phyloP scores from a whole-genome alignment of 2,329 filamentous ascomycete genomes.

The Epichloe sylvatica region DNA sequence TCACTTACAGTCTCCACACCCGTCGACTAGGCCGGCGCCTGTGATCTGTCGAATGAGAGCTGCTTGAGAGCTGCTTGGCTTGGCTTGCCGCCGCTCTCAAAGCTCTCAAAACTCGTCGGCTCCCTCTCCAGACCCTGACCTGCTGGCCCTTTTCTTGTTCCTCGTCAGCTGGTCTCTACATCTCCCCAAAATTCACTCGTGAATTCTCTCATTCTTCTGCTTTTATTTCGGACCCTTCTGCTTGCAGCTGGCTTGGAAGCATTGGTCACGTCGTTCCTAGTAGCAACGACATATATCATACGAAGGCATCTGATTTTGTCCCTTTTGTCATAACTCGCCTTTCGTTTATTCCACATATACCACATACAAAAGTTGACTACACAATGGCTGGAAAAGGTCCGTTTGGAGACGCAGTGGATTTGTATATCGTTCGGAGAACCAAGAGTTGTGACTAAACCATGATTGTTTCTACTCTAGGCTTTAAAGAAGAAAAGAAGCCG shows the following conservation, averaged over 20 bases:
- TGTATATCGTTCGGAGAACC: neutral
- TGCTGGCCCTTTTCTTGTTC: slow-evolving; percentile 22
- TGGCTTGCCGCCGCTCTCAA: slow-evolving; percentile 27
- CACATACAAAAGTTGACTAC: slow-evolving; percentile 4
- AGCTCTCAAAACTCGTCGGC: slow-evolving; percentile 39
- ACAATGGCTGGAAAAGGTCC: slow-evolving; percentile 29
- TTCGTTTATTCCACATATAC: slow-evolving; percentile 6
- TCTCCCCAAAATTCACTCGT: slow-evolving; percentile 16
- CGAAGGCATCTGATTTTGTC: neutral
- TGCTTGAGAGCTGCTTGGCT: slow-evolving; percentile 13
- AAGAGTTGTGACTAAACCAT: slow-evolving; percentile 10
- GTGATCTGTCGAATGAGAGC: slow-evolving; percentile 17
- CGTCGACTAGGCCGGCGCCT: slow-evolving; percentile 20
- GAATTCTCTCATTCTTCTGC: slow-evolving; percentile 22
- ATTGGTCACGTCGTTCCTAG: slow-evolving; percentile 3
- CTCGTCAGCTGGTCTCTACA: slow-evolving; percentile 44
- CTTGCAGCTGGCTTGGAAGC: slow-evolving; percentile 10
- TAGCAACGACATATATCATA: slow-evolving; percentile 1
- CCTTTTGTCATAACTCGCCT: slow-evolving; percentile 3
- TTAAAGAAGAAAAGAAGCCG: slow-evolving; percentile 43
- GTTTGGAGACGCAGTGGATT: slow-evolving; percentile 7
- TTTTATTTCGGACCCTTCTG: slow-evolving; percentile 9
- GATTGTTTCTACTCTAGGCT: slow-evolving; percentile 10
- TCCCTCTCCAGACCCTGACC: slow-evolving; percentile 25
- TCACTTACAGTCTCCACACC: slow-evolving; percentile 16